These are phyloP conservation scores for Diaporthe vexans DNA, from an alignment of 2,329 filamentous ascomycete genomes.

Conservation along the genomic window DNA sequence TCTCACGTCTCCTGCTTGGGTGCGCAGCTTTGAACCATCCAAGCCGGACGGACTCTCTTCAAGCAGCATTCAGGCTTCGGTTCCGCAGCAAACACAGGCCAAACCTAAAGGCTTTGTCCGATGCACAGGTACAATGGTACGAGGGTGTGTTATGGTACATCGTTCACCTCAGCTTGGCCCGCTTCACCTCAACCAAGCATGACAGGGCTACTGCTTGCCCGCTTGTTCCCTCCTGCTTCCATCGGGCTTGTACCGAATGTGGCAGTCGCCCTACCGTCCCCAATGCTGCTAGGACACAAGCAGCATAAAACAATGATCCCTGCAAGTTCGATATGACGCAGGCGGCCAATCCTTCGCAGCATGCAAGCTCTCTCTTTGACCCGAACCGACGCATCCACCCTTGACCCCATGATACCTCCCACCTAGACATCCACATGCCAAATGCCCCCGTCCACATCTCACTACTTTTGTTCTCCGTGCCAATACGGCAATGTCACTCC, in stretches of 20 bases:
- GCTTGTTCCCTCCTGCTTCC: constrained; percentile 30
- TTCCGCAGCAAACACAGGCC: constrained; percentile 28
- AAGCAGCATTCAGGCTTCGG: constrained; percentile 9
- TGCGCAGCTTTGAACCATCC: constrained; percentile 15
- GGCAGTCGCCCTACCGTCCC: constrained; percentile 36
- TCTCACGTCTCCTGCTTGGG: constrained; percentile 14
- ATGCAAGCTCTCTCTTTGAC: constrained; percentile 50
- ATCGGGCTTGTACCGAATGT: constrained; percentile 37
- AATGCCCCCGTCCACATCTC: constrained; percentile 49
- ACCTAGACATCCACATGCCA: constrained; percentile 50
- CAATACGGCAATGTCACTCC: constrained; percentile 48
- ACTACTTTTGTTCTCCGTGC: constrained; percentile 49
- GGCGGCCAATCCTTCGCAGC: constrained; percentile 47
- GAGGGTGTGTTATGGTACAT: constrained; percentile 19
- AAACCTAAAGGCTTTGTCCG: constrained; percentile 24
- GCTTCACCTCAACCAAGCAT: constrained; percentile 33
- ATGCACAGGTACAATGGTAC: constrained; percentile 31
- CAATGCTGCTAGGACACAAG: constrained; percentile 31
- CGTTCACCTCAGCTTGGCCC: constrained; percentile 33
- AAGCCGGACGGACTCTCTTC: constrained; percentile 5
- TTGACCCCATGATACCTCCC: constrained; percentile 43
- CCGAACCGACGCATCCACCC: constrained; percentile 47
- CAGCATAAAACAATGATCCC: constrained; percentile 37
- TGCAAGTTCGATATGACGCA: constrained; percentile 51
- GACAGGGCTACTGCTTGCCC: constrained; percentile 40